These are phyloP conservation scores for Tubosaeta sp. DNA, from an alignment of 768 basidiomycete species.

Conservation along the genomic window DNA sequence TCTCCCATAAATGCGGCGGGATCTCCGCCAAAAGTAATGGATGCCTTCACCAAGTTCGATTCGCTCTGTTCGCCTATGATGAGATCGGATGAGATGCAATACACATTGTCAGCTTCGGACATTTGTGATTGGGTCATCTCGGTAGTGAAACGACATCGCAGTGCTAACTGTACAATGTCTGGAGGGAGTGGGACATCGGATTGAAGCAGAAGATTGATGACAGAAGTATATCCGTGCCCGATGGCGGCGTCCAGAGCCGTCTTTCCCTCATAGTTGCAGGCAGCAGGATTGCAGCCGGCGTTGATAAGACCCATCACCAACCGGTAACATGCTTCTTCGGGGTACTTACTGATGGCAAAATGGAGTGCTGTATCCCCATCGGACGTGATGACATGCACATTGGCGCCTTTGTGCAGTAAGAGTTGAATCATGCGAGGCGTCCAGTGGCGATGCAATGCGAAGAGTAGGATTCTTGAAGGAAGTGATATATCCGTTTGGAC, in stretches of 20 bases:
- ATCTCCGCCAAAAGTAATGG: no score
- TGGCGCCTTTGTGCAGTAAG: not conserved
- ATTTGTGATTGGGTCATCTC: not conserved
- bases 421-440: not conserved
- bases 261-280: not conserved
- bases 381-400: not conserved
- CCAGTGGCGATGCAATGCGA: not conserved
- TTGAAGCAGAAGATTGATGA: not conserved
- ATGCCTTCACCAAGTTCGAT: no score
- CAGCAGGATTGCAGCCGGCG: not conserved
- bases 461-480: not conserved
- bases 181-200: not conserved
- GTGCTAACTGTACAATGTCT: not conserved
- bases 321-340: not conserved
- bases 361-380: not conserved
- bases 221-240: not conserved
- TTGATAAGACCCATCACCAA: not conserved
- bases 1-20: no score
- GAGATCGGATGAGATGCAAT: no score
- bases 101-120: no score
- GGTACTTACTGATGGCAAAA: not conserved
- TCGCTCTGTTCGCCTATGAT: no score
- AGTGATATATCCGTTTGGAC: not conserved
- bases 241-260: not conserved
- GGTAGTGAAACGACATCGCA: not conserved